Evolutionary conservation across 257 asterid species (phyloP).

Genomic region (Nyctanthes arbortristis): DNA sequence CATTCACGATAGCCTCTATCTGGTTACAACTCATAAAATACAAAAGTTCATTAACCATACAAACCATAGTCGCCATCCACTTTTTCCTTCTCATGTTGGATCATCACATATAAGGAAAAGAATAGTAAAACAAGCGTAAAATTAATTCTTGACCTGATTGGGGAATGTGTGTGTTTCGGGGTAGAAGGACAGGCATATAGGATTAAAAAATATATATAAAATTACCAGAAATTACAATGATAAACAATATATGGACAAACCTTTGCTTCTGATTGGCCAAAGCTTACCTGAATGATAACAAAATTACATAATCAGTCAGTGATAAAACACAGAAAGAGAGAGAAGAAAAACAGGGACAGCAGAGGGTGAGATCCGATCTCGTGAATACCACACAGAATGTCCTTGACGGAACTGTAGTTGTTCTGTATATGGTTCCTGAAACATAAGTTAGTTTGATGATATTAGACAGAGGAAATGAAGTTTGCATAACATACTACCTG

Average conservation of each 20-base stretch:
- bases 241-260: slow-evolving; percentile 35
- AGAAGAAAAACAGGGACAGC: neutral
- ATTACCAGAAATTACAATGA: neutral
- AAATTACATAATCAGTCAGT: slow-evolving; percentile 3
- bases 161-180: neutral
- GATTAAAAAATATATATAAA: neutral
- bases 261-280: slow-evolving; percentile 96
- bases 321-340: slow-evolving; percentile 12
- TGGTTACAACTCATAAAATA: slow-evolving; percentile 36
- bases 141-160: slow-evolving; percentile 12
- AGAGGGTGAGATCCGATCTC: neutral
- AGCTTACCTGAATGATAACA: slow-evolving; percentile 65
- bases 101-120: slow-evolving; percentile 8
- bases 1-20: slow-evolving; percentile 92
- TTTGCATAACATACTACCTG: slow-evolving; percentile 9
- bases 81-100: slow-evolving; percentile 8
- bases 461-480: slow-evolving; percentile 21
- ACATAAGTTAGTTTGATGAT: slow-evolving; percentile 13
- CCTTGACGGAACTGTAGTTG: slow-evolving; percentile 81
- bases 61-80: slow-evolving; percentile 9
- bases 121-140: neutral
- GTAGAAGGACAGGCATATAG: neutral
- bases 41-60: slow-evolving; percentile 5
- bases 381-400: slow-evolving; percentile 89
- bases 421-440: slow-evolving; percentile 82